These are phyloP conservation scores for Hypomontagnella submonticulosa DNA, from an alignment of 495 filamentous ascomycete species.

Conservation along the genomic window DNA sequence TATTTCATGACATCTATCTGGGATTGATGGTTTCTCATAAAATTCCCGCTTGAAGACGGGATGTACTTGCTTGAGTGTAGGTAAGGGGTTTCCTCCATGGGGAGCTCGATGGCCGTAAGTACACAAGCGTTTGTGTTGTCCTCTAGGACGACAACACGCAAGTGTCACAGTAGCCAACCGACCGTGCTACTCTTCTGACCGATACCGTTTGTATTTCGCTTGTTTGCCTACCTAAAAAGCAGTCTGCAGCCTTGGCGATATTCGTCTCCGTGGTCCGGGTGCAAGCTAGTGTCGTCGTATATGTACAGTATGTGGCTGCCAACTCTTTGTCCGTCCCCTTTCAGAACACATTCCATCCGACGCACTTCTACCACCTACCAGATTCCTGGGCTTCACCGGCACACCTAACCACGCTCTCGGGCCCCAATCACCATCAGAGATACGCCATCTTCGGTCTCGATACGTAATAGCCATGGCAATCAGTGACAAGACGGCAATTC, in stretches of 20 bases:
- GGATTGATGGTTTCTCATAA: constrained; percentile 2
- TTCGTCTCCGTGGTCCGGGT: constrained; percentile 25
- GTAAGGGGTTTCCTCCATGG: constrained; percentile 3
- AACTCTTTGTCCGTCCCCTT: constrained; percentile 13
- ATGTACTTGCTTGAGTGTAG: constrained; percentile 2
- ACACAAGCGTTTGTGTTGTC: constrained; percentile 10
- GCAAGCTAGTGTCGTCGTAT: constrained; percentile 16
- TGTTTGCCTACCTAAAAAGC: constrained; percentile 12
- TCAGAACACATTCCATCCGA: constrained; percentile 14
- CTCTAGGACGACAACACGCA: constrained; percentile 15
- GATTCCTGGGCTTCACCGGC: constrained; percentile 25
- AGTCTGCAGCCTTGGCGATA: constrained; percentile 20
- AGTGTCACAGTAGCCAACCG: constrained; percentile 26
- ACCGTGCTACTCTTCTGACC: constrained; percentile 32
- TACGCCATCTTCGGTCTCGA: neutral
- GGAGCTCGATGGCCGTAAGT: constrained; percentile 5
- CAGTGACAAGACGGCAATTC: neutral
- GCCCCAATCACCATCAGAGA: constrained; percentile 3
- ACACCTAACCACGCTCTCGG: constrained; percentile 17
- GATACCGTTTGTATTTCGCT: constrained; percentile 20
- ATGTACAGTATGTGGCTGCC: constrained; percentile 29
- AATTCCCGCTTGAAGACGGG: constrained; percentile 5
- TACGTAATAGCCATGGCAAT: constrained; percentile 16
- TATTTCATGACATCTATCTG: constrained; percentile 1
- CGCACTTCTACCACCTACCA: constrained; percentile 29